Percentiles rank a stretch among this genome's conserved stretches.
These are phyloP conservation scores for Adansonia rubrostipa DNA, from an alignment of 441 rosid species.

Conservation along the genomic window DNA sequence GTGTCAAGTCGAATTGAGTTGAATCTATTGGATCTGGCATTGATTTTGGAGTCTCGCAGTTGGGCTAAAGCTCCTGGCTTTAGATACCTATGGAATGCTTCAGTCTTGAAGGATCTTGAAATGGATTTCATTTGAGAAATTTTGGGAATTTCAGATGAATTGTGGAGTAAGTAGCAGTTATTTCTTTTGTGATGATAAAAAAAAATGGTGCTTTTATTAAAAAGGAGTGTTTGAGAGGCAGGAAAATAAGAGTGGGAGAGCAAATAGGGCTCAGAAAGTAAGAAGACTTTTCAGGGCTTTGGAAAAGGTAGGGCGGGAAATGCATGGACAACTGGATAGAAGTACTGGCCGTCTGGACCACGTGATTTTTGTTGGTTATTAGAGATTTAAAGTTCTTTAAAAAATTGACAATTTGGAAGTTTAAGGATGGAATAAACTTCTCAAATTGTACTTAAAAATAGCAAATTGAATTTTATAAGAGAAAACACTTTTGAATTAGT, in stretches of 20 bases:
- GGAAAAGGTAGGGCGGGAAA: conserved; percentile 41
- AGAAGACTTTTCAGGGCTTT: conserved; percentile 42
- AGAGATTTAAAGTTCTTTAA: neutral
- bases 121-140: conserved; percentile 33
- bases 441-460: too few relatives aligned
- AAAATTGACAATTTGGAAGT: neutral
- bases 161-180: neutral
- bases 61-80: conserved; percentile 74
- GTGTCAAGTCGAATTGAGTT: conserved; percentile 26
- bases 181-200: neutral
- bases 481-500: too few relatives aligned
- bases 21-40: conserved; percentile 43
- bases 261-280: conserved; percentile 30
- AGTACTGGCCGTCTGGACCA: neutral
- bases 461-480: too few relatives aligned
- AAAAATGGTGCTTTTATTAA: conserved; percentile 19
- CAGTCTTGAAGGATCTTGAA: conserved; percentile 38
- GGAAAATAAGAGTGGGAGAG: conserved; percentile 37
- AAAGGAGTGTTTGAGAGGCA: conserved; percentile 36
- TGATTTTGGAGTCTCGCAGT: conserved; percentile 59
- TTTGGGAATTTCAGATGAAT: neutral
- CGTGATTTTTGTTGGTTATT: conserved; percentile 26
- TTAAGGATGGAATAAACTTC: neutral
- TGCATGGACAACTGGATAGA: neutral
- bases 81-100: conserved; percentile 46